These are phyloP conservation scores for Ceriops decandra DNA, from an alignment of 345 rosid species.

Conservation along the genomic window DNA sequence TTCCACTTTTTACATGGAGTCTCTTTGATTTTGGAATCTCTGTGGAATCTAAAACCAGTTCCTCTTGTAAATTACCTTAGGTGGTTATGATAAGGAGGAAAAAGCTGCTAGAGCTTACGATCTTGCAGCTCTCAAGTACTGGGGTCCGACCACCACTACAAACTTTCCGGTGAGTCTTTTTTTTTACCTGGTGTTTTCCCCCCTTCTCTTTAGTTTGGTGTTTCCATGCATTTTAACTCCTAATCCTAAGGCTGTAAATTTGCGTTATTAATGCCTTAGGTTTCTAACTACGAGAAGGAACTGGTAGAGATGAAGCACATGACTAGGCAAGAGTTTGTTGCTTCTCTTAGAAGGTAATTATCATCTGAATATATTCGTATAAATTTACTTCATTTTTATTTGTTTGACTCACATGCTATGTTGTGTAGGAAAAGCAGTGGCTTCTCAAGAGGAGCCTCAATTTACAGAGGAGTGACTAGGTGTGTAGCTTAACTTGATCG, in stretches of 20 bases:
- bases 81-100: slow-evolving; percentile 96
- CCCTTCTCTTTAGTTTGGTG: neutral
- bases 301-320: slow-evolving; percentile 85
- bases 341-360: slow-evolving; percentile 77
- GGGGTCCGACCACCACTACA: slow-evolving; percentile 93
- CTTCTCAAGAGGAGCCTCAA: slow-evolving; percentile 95
- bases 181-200: neutral
- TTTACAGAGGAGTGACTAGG: slow-evolving; percentile 98
- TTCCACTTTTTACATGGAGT: slow-evolving; percentile 16
- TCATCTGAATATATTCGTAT: neutral
- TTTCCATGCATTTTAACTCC: neutral
- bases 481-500: slow-evolving; percentile 12
- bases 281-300: slow-evolving; percentile 74
- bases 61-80: slow-evolving; percentile 24
- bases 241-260: neutral
- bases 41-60: slow-evolving; percentile 7
- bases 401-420: neutral
- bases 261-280: slow-evolving; percentile 24
- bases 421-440: slow-evolving; percentile 82
- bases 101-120: slow-evolving; percentile 95
- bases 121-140: slow-evolving; percentile 95
- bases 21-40: slow-evolving; percentile 9
- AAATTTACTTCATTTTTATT: too few species aligned
- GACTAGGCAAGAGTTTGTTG: slow-evolving; percentile 94
- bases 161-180: slow-evolving; percentile 66